phyloP scores from a whole-genome alignment of 257 asterid genomes.

The Nicotiana benthamiana region DNA sequence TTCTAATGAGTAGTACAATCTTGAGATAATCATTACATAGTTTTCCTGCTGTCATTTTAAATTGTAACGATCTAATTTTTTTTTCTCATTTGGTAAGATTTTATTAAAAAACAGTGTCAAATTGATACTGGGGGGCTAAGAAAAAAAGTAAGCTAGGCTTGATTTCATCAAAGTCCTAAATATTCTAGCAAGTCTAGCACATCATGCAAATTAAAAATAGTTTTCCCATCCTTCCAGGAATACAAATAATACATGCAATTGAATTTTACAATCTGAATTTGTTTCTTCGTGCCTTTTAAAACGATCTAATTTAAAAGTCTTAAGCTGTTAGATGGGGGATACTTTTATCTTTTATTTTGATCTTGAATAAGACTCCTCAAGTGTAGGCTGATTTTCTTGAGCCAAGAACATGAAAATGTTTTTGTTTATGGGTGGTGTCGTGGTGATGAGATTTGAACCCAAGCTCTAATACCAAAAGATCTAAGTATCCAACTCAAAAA shows the following conservation, averaged over 20 bases:
- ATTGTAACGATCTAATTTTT: too few species aligned
- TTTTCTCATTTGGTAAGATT: neutral
- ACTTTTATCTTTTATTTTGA: neutral
- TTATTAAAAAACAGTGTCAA: neutral
- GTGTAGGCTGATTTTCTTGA: neutral
- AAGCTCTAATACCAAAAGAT: neutral
- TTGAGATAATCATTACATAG: too few species aligned
- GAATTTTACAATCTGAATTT: neutral
- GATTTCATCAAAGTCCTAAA: neutral
- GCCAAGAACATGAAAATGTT: neutral
- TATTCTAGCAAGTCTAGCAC: neutral
- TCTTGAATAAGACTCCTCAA: neutral
- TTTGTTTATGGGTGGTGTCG: neutral
- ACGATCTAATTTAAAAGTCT: neutral
- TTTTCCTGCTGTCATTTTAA: too few species aligned
- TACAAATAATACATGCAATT: neutral
- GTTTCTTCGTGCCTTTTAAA: neutral
- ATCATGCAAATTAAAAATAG: neutral
- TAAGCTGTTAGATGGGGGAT: neutral
- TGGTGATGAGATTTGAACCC: neutral
- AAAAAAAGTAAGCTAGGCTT: neutral
- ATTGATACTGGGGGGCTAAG: neutral
- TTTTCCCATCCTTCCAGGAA: neutral
- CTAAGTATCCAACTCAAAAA: neutral
- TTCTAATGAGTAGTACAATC: too few species aligned